phyloP scores from a whole-genome alignment of 495 filamentous ascomycete genomes.

The Staphylotrichum longicolle region DNA sequence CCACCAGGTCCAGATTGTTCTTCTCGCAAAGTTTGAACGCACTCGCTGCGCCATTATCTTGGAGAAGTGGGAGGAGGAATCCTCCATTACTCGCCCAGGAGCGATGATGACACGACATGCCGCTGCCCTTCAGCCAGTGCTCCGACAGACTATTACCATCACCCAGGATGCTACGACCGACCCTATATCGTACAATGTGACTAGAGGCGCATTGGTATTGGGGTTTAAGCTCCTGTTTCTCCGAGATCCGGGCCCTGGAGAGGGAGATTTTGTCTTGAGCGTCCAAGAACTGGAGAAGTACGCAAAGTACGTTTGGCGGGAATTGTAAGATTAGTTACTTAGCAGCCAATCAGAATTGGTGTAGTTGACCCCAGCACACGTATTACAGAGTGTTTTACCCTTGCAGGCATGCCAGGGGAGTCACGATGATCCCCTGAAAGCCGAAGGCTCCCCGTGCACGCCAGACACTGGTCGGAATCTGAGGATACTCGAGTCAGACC shows the following conservation, averaged over 20 bases:
- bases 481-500: too few species aligned
- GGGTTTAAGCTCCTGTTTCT: constrained; percentile 27
- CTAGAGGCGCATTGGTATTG: constrained; percentile 26
- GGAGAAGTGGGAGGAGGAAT: constrained; percentile 14
- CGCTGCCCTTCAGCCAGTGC: constrained; percentile 9
- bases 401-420: background rate
- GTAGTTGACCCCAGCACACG: background rate
- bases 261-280: constrained; percentile 25
- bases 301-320: constrained; percentile 16
- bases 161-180: constrained; percentile 14
- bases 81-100: constrained; percentile 17
- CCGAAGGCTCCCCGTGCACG: too few species aligned
- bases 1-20: constrained; percentile 34
- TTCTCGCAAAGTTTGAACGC: constrained; percentile 28
- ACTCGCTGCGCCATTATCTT: constrained; percentile 23
- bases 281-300: constrained; percentile 23
- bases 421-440: too few species aligned
- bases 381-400: background rate
- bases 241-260: constrained; percentile 23
- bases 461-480: too few species aligned
- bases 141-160: constrained; percentile 9
- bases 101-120: constrained; percentile 15
- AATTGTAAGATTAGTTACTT: constrained; percentile 16
- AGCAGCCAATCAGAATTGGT: constrained; percentile 2
- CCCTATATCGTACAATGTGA: constrained; percentile 27